Evolutionary conservation across 1,284 basidiomycete genomes (phyloP), one percentile per base, ranked within the genome.

Genomic region (Tilletia walkeri): DNA sequence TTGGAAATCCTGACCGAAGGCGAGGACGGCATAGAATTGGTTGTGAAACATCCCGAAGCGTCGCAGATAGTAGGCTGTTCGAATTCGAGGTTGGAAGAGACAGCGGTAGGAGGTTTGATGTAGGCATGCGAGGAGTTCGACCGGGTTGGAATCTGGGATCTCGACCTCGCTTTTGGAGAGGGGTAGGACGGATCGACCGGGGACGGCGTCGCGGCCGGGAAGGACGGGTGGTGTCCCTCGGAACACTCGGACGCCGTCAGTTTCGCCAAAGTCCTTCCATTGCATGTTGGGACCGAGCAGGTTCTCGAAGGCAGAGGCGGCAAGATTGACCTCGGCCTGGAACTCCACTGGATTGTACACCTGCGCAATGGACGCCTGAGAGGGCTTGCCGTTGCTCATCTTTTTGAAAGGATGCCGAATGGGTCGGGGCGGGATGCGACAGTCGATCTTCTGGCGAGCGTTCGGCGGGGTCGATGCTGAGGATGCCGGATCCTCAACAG

Each of bases 341-440:
- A 39, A 63, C 59, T 63, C 59, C 36, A 63, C 12, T 9, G 59
- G 59, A 38, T 39, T 63, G 59, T 63, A 63, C 14, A 63, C 59
- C 9, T 63, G 59, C 34, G 59, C 59, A 14, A 63, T 38, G 36
- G 50, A 4, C 50, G 50, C 10, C 16, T 18, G 16, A 7, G 20
- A 18, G 1, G 50, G 20, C 6, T 18, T 10, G 50, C 50, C 50
- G 50, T 18, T 53, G 50, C 50, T 53, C 50, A 53, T 53, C 41
- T 45, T 45, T 45, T 45, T 45, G 41, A 45, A 45, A 45, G 41
- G 41, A 45, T 9, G 41, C 6, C 14, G 41, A 14, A 45, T 45
- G 41, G 41, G 41, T 45, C 14, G 9, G 41, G 3, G 41, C 14
- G 41, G 41, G 41, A 45, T 14, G 41, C 6, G 3, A 14, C 24